Evolutionary conservation across 768 basidiomycete species (phyloP).

Genomic region (Dacryopinax spathularia): DNA sequence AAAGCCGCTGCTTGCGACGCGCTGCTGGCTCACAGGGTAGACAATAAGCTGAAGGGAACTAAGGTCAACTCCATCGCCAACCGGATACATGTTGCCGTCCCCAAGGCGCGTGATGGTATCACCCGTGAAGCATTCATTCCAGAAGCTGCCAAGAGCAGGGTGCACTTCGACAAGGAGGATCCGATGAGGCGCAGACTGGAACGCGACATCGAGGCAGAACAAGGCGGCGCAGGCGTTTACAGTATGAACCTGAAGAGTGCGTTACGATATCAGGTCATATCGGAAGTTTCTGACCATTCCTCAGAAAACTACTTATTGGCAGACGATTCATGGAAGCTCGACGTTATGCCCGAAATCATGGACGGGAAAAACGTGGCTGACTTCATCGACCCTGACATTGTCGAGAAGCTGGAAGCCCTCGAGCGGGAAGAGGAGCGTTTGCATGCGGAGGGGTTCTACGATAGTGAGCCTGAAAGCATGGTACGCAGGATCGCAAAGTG

Average conservation of each 20-base stretch:
- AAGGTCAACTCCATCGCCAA: constrained; percentile 88
- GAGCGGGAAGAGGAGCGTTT: constrained; percentile 92
- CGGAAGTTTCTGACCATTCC: constrained; percentile 1
- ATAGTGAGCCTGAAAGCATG: constrained; percentile 64
- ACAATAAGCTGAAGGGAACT: constrained; percentile 81
- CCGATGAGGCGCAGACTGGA: constrained; percentile 59
- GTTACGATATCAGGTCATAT: constrained; percentile 20
- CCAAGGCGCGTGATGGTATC: constrained; percentile 80
- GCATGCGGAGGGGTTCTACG: constrained; percentile 91
- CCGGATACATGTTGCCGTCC: constrained; percentile 89
- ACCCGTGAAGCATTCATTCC: constrained; percentile 82
- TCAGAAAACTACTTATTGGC: constrained; percentile 81
- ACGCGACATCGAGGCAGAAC: constrained; percentile 69
- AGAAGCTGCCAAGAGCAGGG: constrained; percentile 56
- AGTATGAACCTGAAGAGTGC: constrained; percentile 80
- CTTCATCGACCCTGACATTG: constrained; percentile 95
- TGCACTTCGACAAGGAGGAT: constrained; percentile 78
- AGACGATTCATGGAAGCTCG: constrained; percentile 88
- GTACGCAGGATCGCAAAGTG: constrained; percentile 31
- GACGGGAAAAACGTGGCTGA: constrained; percentile 98
- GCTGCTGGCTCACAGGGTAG: constrained; percentile 86
- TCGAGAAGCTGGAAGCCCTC: constrained; percentile 89
- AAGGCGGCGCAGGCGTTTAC: constrained; percentile 82
- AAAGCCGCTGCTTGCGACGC: constrained; percentile 93
- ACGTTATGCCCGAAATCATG: constrained; percentile 96